Base-by-base conservation (phyloP, 2,329 filamentous ascomycete species). In the Hymenoscyphus repandus region DNA sequence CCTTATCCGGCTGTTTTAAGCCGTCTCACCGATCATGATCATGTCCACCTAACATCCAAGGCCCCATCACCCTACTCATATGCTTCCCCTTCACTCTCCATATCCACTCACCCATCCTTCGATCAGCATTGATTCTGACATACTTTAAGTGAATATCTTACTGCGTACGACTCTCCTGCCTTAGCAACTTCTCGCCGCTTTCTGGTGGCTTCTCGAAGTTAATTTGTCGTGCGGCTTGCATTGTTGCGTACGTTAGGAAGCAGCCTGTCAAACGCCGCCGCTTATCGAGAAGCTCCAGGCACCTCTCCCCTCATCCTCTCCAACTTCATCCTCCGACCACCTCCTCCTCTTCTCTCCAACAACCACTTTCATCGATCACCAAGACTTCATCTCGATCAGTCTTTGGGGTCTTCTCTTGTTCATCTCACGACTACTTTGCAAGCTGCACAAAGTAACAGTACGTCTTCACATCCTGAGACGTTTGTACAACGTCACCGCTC, bases 401-500 rank as follows among this genome's bases (percentile, higher is more conserved):
- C 47, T 7, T 27, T 27, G 37, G 22, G 22, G 4, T 27, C 22
- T 27, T 39, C 45, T 15, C 37, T 34, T 51, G 52, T 54, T 44
- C 51, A 48, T 30, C 38, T n/a, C 17, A 50, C 51, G 46, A 52
- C 43, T 43, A 46, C 38, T 36, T 38, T 18, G 13, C 44, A 31
- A 34, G 17, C 40, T 52, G 53, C 41, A 15, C 33, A 37, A 46
- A 49, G 46, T 33, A n/a, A 48, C 52, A 32, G 56, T 60, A 55
- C 48, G 54, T 55, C 37, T 43, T 42, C 41, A 43, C 45, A 47
- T 48, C 52, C 50, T 50, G 54, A 58, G 46, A 55, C 58, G 46
- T 44, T 48, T 31, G 45, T 51, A 52, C 51, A 49, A 57, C 57
- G 61, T 61, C 60, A 62, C 60, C 61, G 56, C 58, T 53, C 38